Conservation (phyloP, 495 filamentous ascomycete species). For the Pyrenula aspistea region DNA sequence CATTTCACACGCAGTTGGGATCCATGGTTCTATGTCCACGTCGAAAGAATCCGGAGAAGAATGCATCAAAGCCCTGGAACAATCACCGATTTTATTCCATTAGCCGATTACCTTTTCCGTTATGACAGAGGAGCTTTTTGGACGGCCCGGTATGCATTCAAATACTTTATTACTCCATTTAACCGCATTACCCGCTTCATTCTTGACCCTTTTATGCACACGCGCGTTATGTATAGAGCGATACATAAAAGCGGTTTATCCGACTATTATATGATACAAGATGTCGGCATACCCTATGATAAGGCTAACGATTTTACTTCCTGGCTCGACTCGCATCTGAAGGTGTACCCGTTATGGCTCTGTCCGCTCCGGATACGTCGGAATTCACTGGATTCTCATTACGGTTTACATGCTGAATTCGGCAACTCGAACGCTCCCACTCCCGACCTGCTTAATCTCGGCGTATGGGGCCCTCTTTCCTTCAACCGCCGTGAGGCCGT, state of each 20-base stretch:
- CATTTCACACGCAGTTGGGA: conserved; percentile 36
- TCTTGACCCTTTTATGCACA: conserved; percentile 40
- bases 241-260: conserved; percentile 38
- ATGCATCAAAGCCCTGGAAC: neutral
- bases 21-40: conserved; percentile 51
- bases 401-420: conserved; percentile 6
- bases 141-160: conserved; percentile 36
- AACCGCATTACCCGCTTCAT: conserved; percentile 38
- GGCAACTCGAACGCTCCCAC: conserved; percentile 6
- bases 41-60: conserved; percentile 2
- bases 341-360: conserved; percentile 47
- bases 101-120: conserved; percentile 49
- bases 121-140: conserved; percentile 55
- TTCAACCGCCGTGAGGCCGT: conserved; percentile 25
- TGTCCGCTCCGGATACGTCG: conserved; percentile 33
- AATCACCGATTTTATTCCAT: conserved; percentile 33
- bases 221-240: conserved; percentile 43
- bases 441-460: conserved; percentile 36
- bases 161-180: conserved; percentile 46
- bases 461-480: conserved; percentile 38
- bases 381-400: conserved; percentile 24
- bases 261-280: conserved; percentile 39
- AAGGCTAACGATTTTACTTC: conserved; percentile 34
- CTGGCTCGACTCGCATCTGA: conserved; percentile 26
- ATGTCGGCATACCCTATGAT: conserved; percentile 39